These are phyloP conservation scores for Articulospora tetracladia DNA, from an alignment of 495 filamentous ascomycete species.

Conservation along the genomic window DNA sequence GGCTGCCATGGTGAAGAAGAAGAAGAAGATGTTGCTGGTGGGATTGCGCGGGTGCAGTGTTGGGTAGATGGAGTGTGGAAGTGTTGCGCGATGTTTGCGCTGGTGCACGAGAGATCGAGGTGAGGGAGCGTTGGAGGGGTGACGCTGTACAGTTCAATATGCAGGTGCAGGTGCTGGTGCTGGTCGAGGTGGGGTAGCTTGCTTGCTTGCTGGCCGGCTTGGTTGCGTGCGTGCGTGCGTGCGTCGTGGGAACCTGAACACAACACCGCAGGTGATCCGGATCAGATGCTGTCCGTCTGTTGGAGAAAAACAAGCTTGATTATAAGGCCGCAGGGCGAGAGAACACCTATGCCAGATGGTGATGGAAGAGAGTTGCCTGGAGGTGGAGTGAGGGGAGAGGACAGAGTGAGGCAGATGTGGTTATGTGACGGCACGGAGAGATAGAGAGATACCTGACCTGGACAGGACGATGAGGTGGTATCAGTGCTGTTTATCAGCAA, in stretches of 20 bases:
- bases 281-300: neutral
- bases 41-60: neutral
- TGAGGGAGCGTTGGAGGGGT: neutral
- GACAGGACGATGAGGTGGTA: too few species aligned
- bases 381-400: neutral
- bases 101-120: neutral
- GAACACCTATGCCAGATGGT: neutral
- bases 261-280: neutral
- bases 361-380: neutral
- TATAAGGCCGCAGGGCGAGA: neutral
- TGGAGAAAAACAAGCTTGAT: neutral
- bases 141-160: too few species aligned
- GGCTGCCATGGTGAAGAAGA: slow-evolving; percentile 72
- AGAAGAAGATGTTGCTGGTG: neutral
- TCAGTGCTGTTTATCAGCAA: slow-evolving; percentile 1
- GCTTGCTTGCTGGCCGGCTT: neutral
- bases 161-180: neutral
- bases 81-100: neutral
- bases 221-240: neutral
- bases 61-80: neutral
- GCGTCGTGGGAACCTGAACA: too few species aligned
- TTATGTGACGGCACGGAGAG: neutral
- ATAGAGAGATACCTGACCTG: too few species aligned
- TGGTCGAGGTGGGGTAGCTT: neutral
- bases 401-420: neutral